Conservation (phyloP, 139 green algal species). For the Auxenochlorella pyrenoidosa region DNA sequence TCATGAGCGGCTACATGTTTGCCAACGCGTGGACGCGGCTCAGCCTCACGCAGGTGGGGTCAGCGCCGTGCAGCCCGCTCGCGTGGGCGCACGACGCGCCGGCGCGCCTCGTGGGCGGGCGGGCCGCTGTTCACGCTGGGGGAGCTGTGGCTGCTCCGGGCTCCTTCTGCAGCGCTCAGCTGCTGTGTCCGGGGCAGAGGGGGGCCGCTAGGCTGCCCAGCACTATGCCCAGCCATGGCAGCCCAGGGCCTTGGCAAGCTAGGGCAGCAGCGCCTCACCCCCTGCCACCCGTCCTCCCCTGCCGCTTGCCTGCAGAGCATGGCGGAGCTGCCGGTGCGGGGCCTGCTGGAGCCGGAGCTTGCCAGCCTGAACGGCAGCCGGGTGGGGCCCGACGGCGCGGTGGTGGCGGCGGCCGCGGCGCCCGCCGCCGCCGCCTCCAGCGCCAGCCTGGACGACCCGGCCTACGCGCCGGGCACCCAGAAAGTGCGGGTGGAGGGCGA, state of each 20-base stretch:
- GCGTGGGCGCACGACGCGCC: no score
- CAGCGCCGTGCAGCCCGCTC: no score
- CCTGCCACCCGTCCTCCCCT: no score
- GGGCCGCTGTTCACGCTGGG: no score
- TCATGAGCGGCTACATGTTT: constrained; percentile 92
- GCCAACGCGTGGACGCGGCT: constrained; percentile 82
- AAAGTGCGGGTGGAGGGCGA: constrained; percentile 70
- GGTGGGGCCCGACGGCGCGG: background rate
- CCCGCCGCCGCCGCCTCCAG: background rate
- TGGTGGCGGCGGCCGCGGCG: background rate
- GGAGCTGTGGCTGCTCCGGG: no score
- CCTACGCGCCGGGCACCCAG: constrained; percentile 16
- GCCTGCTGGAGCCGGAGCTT: constrained; percentile 1
- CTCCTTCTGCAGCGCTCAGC: no score
- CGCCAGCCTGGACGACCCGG: background rate
- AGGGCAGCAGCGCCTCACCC: no score
- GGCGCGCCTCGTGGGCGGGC: no score
- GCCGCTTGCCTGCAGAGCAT: background rate
- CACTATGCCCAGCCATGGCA: no score
- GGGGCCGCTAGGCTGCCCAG: no score
- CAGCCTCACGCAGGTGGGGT: constrained; percentile 58
- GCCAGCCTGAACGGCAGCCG: background rate
- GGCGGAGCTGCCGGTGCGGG: background rate
- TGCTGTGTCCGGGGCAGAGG: no score
- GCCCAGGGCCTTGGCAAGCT: no score